Conservation (phyloP, 129 eudicot genomes). For the Flaveria brownii region DNA sequence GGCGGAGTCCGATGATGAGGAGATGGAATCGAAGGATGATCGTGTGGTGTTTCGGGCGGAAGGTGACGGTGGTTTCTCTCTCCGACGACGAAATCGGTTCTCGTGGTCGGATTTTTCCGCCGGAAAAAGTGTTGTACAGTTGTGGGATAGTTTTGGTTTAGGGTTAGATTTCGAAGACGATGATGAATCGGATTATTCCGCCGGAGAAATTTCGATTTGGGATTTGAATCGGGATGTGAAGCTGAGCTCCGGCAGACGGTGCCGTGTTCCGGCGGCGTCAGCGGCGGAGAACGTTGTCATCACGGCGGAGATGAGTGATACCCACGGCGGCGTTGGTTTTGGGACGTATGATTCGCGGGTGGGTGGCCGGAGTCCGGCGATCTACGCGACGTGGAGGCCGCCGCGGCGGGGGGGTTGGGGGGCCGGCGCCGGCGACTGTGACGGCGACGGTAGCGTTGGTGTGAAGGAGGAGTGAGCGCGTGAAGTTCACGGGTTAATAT, state of each 20-base stretch:
- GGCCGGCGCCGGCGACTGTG: conserved; percentile 31
- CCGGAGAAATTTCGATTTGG: conserved; percentile 46
- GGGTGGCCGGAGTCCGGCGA: conserved; percentile 43
- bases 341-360: conserved; percentile 52
- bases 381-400: conserved; percentile 61
- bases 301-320: conserved; percentile 39
- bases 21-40: conserved; percentile 31
- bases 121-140: conserved; percentile 75
- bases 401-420: conserved; percentile 27
- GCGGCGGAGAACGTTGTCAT: conserved; percentile 38
- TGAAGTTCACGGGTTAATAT: conserved; percentile 1
- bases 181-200: conserved; percentile 25
- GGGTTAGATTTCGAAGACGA: conserved; percentile 64
- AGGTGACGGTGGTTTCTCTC: conserved; percentile 48
- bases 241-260: conserved; percentile 28
- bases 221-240: conserved; percentile 41
- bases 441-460: conserved; percentile 19
- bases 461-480: conserved; percentile 41
- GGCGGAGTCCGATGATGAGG: conserved; percentile 52
- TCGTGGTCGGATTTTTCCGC: conserved; percentile 68
- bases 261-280: conserved; percentile 19
- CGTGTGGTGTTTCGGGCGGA: conserved; percentile 48
- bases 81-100: conserved; percentile 48
- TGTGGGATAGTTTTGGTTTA: conserved; percentile 86
- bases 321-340: conserved; percentile 41